Percentiles rank a stretch among this genome's conserved stretches.
Conservation (phyloP, 768 basidiomycete genomes). For the Crassisporium funariophilum region DNA sequence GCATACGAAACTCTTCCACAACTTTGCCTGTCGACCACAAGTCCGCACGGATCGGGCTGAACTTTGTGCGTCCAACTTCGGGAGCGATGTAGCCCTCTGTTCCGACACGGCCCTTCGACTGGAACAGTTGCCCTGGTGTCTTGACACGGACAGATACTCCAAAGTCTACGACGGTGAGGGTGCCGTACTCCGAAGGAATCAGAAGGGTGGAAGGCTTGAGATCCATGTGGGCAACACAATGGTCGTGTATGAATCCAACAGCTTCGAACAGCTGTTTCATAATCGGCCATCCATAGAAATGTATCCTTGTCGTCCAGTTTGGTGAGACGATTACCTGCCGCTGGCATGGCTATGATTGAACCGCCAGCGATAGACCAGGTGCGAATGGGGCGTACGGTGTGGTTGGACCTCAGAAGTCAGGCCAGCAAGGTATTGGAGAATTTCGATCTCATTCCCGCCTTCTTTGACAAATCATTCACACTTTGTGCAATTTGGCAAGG, state of each 20-base stretch:
- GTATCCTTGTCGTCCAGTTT: neutral
- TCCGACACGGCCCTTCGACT: neutral
- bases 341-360: constrained; percentile 5
- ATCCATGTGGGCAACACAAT: neutral
- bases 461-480: neutral
- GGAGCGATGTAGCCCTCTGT: neutral
- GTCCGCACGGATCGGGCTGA: constrained; percentile 1
- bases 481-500: neutral
- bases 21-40: constrained; percentile 6
- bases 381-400: constrained; percentile 2
- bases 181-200: neutral
- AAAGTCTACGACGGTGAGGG: neutral
- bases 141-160: neutral
- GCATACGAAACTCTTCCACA: constrained; percentile 1
- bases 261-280: neutral
- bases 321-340: neutral
- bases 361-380: constrained; percentile 1
- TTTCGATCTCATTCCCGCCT: neutral
- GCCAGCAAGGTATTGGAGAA: constrained; percentile 1
- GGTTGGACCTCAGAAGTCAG: constrained; percentile 4
- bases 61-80: neutral
- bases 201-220: neutral
- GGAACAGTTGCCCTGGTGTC: neutral
- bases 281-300: neutral
- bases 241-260: neutral